Evolutionary conservation across 768 basidiomycete genomes (phyloP), one percentile per base, ranked within the genome.

Genomic region (Tricholoma terreum): DNA sequence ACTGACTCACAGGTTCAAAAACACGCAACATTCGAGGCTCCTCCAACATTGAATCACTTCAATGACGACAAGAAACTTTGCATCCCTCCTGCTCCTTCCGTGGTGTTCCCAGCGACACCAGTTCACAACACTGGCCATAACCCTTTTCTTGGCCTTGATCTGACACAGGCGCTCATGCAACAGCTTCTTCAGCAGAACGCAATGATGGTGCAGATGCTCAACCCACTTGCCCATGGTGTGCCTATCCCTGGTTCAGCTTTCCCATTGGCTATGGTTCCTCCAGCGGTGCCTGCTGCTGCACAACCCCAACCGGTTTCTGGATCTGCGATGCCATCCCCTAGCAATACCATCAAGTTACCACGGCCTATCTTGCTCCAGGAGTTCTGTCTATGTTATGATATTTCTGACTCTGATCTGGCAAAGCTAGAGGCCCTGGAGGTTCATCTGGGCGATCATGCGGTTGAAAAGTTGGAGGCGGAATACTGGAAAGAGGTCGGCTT

Each of bases 1-100:
- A n/a, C n/a, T n/a, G n/a, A n/a, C n/a, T n/a, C n/a, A 75, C 69
- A 14, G 33, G 42, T n/a, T 8, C 42, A 43, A n/a, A 43, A 43
- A n/a, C 11, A 43, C 19, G 19, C 21, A 22, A 43, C 19, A 4
- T 17, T 43, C 15, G 19, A 43, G 4, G 19, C 21, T 6, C 42
- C 42, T 12, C 42, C 21, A 6, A 43, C 42, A 43, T 43, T 19
- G 22, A 43, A 43, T n/a, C 42, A 43, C 15, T 43, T 43, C 42
- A 43, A 43, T 43, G 42, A 43, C 11, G 42, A 43, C 42, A 43
- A 43, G 42, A 43, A 43, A n/a, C 42, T 43, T n/a, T 11, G 19
- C 12, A n/a, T 43, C 11, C 42, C 42, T 17, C 15, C 19, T 21
- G 19, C 19, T 43, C 15, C 19, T 17, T n/a, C 42, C 11, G 15